Conservation (phyloP, 1,284 basidiomycete genomes). For the Pisolithus thermaeus region DNA sequence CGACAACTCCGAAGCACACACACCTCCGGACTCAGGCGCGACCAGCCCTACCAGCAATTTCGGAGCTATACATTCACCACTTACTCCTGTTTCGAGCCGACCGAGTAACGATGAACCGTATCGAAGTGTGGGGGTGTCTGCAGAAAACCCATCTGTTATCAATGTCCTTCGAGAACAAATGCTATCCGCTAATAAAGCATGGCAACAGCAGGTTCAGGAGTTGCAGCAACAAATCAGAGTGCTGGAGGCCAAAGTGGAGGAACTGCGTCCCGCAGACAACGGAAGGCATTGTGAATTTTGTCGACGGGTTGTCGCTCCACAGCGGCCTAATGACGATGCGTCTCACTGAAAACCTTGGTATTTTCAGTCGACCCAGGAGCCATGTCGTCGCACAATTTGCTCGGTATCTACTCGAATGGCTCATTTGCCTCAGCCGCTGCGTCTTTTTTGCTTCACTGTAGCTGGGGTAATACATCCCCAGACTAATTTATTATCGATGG, state of each 20-base stretch:
- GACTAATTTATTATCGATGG: too few species aligned
- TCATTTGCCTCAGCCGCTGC: not conserved
- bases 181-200: slow-evolving; percentile 49
- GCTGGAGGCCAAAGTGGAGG: slow-evolving; percentile 60
- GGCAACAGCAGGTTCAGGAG: slow-evolving; percentile 70
- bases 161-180: slow-evolving; percentile 60
- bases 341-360: slow-evolving; percentile 30
- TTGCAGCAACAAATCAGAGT: slow-evolving; percentile 68
- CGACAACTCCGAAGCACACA: slow-evolving; percentile 30
- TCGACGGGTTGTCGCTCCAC: slow-evolving; percentile 41
- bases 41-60: slow-evolving; percentile 41
- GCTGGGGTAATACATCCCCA: too few species aligned
- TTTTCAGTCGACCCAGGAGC: slow-evolving; percentile 65
- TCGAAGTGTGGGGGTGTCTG: slow-evolving; percentile 25
- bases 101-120: slow-evolving; percentile 30
- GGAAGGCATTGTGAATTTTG: slow-evolving; percentile 53
- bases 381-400: slow-evolving; percentile 42
- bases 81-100: slow-evolving; percentile 41
- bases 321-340: slow-evolving; percentile 9
- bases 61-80: slow-evolving; percentile 42
- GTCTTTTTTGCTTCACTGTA: not conserved
- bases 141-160: slow-evolving; percentile 45
- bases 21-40: slow-evolving; percentile 42
- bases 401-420: too few species aligned
- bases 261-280: slow-evolving; percentile 38